phyloP scores from a whole-genome alignment of 1,284 basidiomycete species.

The Erythrobasidium hasegawianum region DNA sequence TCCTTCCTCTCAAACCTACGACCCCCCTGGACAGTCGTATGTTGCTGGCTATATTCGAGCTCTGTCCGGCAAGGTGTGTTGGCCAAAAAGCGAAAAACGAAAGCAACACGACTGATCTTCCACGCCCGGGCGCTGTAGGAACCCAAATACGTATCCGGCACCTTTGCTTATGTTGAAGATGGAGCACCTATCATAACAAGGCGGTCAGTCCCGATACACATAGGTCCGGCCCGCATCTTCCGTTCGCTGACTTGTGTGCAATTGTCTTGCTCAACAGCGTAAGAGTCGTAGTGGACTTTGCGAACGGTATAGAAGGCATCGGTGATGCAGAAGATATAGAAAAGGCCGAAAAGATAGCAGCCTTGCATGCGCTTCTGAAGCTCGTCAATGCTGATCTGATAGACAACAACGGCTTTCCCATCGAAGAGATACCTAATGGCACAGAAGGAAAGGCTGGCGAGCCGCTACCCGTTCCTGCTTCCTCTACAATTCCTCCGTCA shows the following conservation, averaged over 20 bases:
- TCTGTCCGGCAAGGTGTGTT: conserved; percentile 21
- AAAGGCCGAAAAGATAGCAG: conserved; percentile 71
- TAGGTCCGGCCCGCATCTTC: too few relatives aligned
- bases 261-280: not conserved
- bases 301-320: conserved; percentile 46
- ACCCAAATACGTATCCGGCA: too few relatives aligned
- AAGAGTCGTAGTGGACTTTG: not conserved
- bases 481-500: not conserved
- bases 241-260: too few relatives aligned
- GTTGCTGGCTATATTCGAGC: conserved; percentile 42
- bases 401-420: conserved; percentile 43
- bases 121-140: too few relatives aligned
- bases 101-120: too few relatives aligned
- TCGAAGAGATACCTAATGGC: not conserved
- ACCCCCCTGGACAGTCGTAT: conserved; percentile 45
- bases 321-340: conserved; percentile 66
- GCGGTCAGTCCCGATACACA: too few relatives aligned
- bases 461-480: not conserved
- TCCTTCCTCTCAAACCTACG: conserved; percentile 38
- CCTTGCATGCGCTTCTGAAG: conserved; percentile 67
- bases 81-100: not conserved
- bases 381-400: conserved; percentile 58
- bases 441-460: conserved; percentile 50
- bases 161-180: too few relatives aligned
- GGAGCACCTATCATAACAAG: too few relatives aligned